Base-by-base conservation (phyloP, 768 basidiomycete species). In the Phylloporus sp. region DNA sequence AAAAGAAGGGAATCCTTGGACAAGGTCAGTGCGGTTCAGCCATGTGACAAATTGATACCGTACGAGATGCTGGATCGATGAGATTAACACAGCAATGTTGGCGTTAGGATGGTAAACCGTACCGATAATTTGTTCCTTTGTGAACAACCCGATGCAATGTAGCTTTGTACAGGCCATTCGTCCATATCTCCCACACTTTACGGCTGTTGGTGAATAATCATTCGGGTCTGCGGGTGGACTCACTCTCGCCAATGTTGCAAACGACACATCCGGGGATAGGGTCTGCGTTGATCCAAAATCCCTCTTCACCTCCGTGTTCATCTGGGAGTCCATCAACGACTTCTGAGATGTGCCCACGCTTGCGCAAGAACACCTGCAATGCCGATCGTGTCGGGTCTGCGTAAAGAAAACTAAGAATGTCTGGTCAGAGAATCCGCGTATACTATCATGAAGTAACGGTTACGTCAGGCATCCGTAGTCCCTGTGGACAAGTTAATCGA, bases 381-480 rank as follows among this genome's bases (percentile, higher is more conserved):
- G 93, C 91, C 24, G 77, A 77, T 4, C 72, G 80, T 0, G 87
- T 92, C 3, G 84, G 78, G 61, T 94, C 92, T 24, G 90, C 81
- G 57, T 83, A 79, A 17, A 95, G 70, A 55, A 96, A 81, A n/a
- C 90, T 92, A n/a, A 44, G 24, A 44, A 51, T 21, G 9, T 41
- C n/a, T 46, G 18, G 40, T 56, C 49, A 54, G 52, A 42, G n/a
- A n/a, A 38, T 22, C 14, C 10, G 24, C 27, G 18, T 24, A 36
- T 29, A 23, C 28, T 21, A 42, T 36, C 32, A 48, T 21, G 42
- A 38, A 42, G 31, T 5, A 10, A 22, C 26, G 23, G 78, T 59
- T 66, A 90, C 83, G 92, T 94, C 53, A 90, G 64, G 66, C 90
- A 93, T 21, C 93, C 93, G 57, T 95, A 96, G 63, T 95, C 92